Percentiles rank a stretch among this genome's conserved stretches.
phyloP scores from a whole-genome alignment of 2,329 filamentous ascomycete species.

The Monosporascus sp. region DNA sequence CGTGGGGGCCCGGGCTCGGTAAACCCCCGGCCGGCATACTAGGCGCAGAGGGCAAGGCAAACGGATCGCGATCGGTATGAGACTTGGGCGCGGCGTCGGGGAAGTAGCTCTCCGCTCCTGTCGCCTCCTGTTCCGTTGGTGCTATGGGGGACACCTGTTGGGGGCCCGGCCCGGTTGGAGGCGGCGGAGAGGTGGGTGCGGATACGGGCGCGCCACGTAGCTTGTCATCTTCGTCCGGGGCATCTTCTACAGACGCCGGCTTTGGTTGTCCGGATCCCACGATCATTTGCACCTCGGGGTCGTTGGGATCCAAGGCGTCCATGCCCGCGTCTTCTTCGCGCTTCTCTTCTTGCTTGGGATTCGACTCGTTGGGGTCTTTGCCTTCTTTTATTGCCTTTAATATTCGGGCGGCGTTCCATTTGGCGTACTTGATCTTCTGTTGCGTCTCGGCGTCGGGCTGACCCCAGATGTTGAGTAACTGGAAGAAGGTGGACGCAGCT shows the following conservation, averaged over 20 bases:
- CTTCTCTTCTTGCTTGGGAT: constrained; percentile 61
- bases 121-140: constrained; percentile 19
- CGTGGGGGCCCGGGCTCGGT: constrained; percentile 20
- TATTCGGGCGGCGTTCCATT: constrained; percentile 91
- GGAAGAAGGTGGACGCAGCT: constrained; percentile 87
- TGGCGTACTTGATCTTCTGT: constrained; percentile 91
- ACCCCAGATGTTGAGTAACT: constrained; percentile 81
- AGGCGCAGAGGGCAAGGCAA: constrained; percentile 25
- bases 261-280: constrained; percentile 29
- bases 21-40: constrained; percentile 17
- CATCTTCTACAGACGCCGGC: constrained; percentile 48
- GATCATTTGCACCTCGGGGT: constrained; percentile 58
- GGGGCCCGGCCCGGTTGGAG: constrained; percentile 18
- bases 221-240: constrained; percentile 37
- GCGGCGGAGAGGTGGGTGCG: constrained; percentile 28
- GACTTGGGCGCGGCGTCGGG: constrained; percentile 7
- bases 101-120: constrained; percentile 25
- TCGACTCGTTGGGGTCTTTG: constrained; percentile 86
- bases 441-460: constrained; percentile 66
- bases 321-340: constrained; percentile 38
- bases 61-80: constrained; percentile 11
- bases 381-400: constrained; percentile 85
- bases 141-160: constrained; percentile 29
- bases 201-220: constrained; percentile 30
- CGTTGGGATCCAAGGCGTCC: constrained; percentile 53